These are phyloP conservation scores for Leccinum imitatum DNA, from an alignment of 768 basidiomycete genomes.

Conservation along the genomic window DNA sequence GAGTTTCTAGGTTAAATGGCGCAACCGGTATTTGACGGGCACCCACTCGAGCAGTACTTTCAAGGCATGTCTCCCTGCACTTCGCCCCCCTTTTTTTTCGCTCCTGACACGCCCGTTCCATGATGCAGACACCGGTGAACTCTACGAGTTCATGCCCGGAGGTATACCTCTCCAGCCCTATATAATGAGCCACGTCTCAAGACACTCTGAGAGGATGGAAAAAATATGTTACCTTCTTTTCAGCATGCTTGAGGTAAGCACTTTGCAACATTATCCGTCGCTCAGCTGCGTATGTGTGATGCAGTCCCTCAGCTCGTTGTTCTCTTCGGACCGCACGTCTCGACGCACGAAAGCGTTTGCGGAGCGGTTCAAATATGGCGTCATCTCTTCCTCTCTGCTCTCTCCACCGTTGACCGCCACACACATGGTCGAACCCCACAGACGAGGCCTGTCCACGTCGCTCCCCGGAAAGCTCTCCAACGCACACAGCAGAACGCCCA, in stretches of 20 bases:
- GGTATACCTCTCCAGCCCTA: conserved; percentile 34
- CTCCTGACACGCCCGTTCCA: conserved; percentile 17
- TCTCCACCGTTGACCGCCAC: conserved; percentile 52
- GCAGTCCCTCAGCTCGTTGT: conserved; percentile 40
- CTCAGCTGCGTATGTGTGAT: conserved; percentile 11
- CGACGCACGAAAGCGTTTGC: conserved; percentile 51
- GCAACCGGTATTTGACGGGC: conserved; percentile 74
- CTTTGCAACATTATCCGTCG: conserved; percentile 9
- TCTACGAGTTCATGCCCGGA: conserved; percentile 57
- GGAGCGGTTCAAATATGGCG: conserved; percentile 81
- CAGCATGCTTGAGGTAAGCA: conserved; percentile 38
- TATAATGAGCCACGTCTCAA: conserved; percentile 11
- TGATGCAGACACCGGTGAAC: conserved; percentile 58
- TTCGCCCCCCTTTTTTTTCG: background rate
- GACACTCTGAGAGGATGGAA: conserved; percentile 28
- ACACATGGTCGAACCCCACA: conserved; percentile 27
- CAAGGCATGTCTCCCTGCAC: conserved; percentile 42
- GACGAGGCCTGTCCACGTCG: conserved; percentile 35
- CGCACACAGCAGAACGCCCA: conserved; percentile 43
- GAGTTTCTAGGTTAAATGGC: conserved; percentile 48
- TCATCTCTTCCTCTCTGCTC: conserved; percentile 79
- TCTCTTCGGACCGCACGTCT: conserved; percentile 35
- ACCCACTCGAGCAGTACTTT: conserved; percentile 73
- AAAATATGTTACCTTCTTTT: conserved; percentile 27
- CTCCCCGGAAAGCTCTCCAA: conserved; percentile 47